Conservation (phyloP, 768 basidiomycete genomes). For the Mycena latifolia region DNA sequence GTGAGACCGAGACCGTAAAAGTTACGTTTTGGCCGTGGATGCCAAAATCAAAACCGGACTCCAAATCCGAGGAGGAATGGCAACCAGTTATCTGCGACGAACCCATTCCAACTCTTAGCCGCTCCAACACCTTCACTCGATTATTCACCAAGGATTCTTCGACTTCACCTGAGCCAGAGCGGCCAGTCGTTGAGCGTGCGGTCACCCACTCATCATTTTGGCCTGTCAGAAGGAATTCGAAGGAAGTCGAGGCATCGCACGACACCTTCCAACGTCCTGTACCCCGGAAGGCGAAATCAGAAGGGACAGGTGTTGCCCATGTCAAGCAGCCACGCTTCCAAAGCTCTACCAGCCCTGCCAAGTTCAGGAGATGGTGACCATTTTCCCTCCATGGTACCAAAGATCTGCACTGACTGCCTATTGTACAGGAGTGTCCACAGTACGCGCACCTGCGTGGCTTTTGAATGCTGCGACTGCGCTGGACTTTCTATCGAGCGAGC, state of each 20-base stretch:
- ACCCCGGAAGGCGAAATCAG: constrained; percentile 44
- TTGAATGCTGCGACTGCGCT: constrained; percentile 82
- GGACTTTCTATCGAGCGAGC: constrained; percentile 79
- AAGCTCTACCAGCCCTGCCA: constrained; percentile 25
- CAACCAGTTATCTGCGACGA: constrained; percentile 25
- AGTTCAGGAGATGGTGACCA: constrained; percentile 22
- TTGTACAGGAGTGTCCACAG: constrained; percentile 49
- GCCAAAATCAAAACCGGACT: constrained; percentile 26
- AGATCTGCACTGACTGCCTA: too few species aligned
- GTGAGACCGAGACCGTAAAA: constrained; percentile 71
- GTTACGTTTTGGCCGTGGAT: constrained; percentile 47
- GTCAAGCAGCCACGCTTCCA: constrained; percentile 19
- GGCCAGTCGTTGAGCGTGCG: constrained; percentile 39
- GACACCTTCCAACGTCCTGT: constrained; percentile 42
- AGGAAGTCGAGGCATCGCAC: constrained; percentile 47
- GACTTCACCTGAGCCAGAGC: neutral
- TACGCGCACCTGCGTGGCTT: constrained; percentile 81
- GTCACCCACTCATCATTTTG: constrained; percentile 48
- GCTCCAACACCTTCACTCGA: constrained; percentile 17
- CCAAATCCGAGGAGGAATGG: constrained; percentile 21
- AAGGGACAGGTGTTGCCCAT: constrained; percentile 33
- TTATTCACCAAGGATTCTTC: neutral
- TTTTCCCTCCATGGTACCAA: neutral
- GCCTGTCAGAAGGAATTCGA: constrained; percentile 46
- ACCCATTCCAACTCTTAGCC: constrained; percentile 15